These are phyloP conservation scores for Podila minutissima DNA, from an alignment of 192 early-diverging fungal genomes.

Conservation along the genomic window DNA sequence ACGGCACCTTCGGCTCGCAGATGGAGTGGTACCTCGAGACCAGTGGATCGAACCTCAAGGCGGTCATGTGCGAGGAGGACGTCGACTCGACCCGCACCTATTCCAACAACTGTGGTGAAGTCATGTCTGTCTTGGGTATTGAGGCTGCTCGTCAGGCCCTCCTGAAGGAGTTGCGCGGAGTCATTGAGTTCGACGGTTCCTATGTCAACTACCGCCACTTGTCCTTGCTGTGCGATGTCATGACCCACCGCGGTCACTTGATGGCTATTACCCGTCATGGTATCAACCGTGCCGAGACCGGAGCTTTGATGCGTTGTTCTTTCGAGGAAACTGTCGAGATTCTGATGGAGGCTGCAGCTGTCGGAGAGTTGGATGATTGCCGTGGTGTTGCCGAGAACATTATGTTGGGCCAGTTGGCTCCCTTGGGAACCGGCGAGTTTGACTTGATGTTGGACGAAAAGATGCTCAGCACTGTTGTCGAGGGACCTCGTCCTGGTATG, in stretches of 20 bases:
- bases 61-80: conserved; percentile 86
- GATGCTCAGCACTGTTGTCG: conserved; percentile 79
- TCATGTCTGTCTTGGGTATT: conserved; percentile 93
- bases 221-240: conserved; percentile 94
- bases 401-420: conserved; percentile 96
- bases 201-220: conserved; percentile 99
- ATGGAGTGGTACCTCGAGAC: conserved; percentile 89
- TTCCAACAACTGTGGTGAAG: conserved; percentile 94
- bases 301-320: conserved; percentile 93
- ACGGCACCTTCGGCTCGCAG: conserved; percentile 71
- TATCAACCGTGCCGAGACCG: conserved; percentile 96
- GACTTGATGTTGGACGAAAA: conserved; percentile 95
- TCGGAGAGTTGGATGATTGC: conserved; percentile 94
- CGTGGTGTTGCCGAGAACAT: conserved; percentile 98
- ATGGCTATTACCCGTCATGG: conserved; percentile 99
- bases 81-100: conserved; percentile 85
- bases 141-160: conserved; percentile 94
- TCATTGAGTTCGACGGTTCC: conserved; percentile 95
- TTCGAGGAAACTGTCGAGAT: conserved; percentile 99
- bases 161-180: conserved; percentile 88
- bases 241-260: conserved; percentile 92
- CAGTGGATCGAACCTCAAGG: conserved; percentile 90
- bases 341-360: conserved; percentile 93
- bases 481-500: conserved; percentile 61
- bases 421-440: conserved; percentile 94